Percentiles rank a stretch among this genome's conserved stretches.
These are phyloP conservation scores for Aspergillus sergii DNA, from an alignment of 2,329 filamentous ascomycete species.

Conservation along the genomic window DNA sequence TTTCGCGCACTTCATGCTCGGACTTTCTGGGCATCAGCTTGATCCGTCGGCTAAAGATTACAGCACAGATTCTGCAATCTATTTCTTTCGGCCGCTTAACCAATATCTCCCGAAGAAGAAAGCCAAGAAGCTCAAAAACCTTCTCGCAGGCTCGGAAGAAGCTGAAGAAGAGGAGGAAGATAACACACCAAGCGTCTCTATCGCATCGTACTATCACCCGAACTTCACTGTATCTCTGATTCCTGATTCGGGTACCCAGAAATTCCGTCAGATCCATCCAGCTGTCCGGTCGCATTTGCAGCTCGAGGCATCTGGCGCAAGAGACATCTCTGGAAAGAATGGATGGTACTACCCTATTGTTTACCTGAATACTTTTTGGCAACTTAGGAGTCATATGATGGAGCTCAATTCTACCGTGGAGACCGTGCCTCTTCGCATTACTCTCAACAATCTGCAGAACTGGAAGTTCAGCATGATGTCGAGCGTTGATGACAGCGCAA, in stretches of 20 bases:
- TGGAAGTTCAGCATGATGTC: slow-evolving; percentile 92
- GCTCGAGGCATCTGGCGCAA: slow-evolving; percentile 76
- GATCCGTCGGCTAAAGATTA: slow-evolving; percentile 75
- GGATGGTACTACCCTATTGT: slow-evolving; percentile 92
- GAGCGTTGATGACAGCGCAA: slow-evolving; percentile 83
- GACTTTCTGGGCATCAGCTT: slow-evolving; percentile 71
- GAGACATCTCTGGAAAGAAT: slow-evolving; percentile 82
- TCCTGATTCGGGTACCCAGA: slow-evolving; percentile 73
- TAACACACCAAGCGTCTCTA: slow-evolving; percentile 64
- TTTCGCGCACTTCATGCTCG: slow-evolving; percentile 92
- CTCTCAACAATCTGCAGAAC: slow-evolving; percentile 76
- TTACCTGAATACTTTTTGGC: slow-evolving; percentile 97
- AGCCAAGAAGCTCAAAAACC: slow-evolving; percentile 79
- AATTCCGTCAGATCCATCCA: slow-evolving; percentile 68
- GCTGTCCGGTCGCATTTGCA: slow-evolving; percentile 76
- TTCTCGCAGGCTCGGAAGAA: slow-evolving; percentile 63
- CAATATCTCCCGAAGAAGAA: slow-evolving; percentile 93
- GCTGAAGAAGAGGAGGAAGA: slow-evolving; percentile 54
- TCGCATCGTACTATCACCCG: slow-evolving; percentile 89
- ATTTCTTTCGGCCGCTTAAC: slow-evolving; percentile 83
- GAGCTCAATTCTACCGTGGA: slow-evolving; percentile 87
- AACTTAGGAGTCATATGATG: slow-evolving; percentile 87
- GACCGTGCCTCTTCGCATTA: slow-evolving; percentile 77
- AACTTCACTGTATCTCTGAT: slow-evolving; percentile 90
- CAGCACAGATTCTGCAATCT: slow-evolving; percentile 74